Evolutionary conservation across 257 asterid species (phyloP), one percentile per base, ranked within the genome.

Genomic region (Solanum bukasovii): DNA sequence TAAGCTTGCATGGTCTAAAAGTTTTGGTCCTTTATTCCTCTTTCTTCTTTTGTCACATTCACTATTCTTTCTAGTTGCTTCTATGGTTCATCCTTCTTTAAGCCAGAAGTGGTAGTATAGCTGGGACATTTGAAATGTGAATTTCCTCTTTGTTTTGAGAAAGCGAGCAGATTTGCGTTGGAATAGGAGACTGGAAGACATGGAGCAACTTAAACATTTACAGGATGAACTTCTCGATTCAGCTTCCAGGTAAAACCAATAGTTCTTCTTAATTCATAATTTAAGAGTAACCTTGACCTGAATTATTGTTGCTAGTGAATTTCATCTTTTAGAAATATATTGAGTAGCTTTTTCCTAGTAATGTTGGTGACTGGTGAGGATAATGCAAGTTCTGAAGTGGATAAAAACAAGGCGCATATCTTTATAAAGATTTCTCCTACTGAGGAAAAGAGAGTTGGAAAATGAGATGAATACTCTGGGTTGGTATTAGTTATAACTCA

Each of bases 161-260:
- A 92, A 96, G 99, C 92, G 98, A 92, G 98, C 99, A 86, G 99
- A 96, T 93, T 90, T 96, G 90, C 98, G 98, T 29, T 96, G 99
- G 99, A 96, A 94, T 89, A 92, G 98, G 93, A 91, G 89, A 90
- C 83, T 89, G 78, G 99, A 96, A 92, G 99, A 96, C 90, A 93
- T 96, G 97, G 96, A 94, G 89, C 91, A 96, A 75, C 99, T 96
- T 70, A 93, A 84, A 86, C 91, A 86, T 83, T 92, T 96, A 90
- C 99, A 95, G 90, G 96, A 95, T 86, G 93, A 90, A 34, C 98
- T 96, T 89, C 98, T 96, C 73, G 96, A 96, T 92, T 92, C 98
- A 84, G 98, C 99, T 88, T 93, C 98, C 40, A 88, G 46, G 99
- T 94, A 90, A 92, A 95, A 87, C 88, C 85, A 74, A 59, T 59